Conservation (phyloP, 495 filamentous ascomycete species). For the Glonium stellatum region DNA sequence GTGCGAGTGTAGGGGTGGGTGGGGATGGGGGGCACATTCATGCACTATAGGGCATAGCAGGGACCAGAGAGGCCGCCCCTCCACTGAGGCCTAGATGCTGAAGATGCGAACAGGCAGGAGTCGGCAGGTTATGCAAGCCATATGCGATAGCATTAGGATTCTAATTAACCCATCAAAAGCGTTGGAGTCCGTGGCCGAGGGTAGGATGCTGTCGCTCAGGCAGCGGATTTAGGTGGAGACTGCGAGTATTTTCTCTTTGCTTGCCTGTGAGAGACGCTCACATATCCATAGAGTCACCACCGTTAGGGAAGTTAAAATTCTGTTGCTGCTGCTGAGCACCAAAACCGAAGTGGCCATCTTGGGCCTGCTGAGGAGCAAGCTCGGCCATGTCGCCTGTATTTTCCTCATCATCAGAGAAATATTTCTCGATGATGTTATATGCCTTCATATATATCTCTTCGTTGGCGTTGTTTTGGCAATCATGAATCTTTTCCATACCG, state of each 20-base stretch:
- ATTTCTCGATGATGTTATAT: slow-evolving; percentile 99
- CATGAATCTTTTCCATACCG: slow-evolving; percentile 99
- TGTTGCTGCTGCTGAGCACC: slow-evolving; percentile 68
- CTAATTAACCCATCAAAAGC: no score
- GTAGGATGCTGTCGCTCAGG: no score
- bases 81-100: background rate
- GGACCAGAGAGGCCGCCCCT: slow-evolving; percentile 1
- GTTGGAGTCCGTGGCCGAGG: background rate
- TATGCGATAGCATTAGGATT: background rate
- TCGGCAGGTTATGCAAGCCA: background rate
- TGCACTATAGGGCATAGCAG: slow-evolving; percentile 13
- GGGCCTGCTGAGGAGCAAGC: slow-evolving; percentile 55
- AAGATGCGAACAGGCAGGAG: background rate
- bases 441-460: slow-evolving; percentile 99
- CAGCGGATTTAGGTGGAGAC: no score
- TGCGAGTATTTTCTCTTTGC: no score
- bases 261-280: slow-evolving; percentile 43
- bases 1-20: background rate
- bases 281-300: slow-evolving; percentile 97
- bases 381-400: slow-evolving; percentile 63
- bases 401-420: slow-evolving; percentile 98
- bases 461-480: slow-evolving; percentile 99
- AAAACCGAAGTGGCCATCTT: slow-evolving; percentile 76
- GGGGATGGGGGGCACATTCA: slow-evolving; percentile 2
- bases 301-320: slow-evolving; percentile 91